Base-by-base conservation (phyloP, 2,329 filamentous ascomycete genomes). In the Sporothrix euskadiensis region DNA sequence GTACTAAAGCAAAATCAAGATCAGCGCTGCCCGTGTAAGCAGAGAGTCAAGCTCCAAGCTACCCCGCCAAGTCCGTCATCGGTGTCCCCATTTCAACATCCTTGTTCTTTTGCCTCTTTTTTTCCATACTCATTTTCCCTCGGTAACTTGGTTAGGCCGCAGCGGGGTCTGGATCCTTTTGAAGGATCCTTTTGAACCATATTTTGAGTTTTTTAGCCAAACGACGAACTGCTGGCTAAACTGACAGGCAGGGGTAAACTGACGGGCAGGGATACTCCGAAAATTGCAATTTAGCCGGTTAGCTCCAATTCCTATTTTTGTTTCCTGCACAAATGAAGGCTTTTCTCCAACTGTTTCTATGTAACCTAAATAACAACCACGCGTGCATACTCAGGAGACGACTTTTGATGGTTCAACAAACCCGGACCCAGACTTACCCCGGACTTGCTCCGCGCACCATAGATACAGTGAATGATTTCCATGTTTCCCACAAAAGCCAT, bases 221-320 rank as follows among this genome's bases (percentile, higher is more conserved):
- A 26, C 26, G 26, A 26, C 26, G 26, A 26, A 26, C 26, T 26
- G 2, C 26, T 26, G 26, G 26, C 26, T 26, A 26, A 26, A 26
- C 26, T 26, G 26, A 26, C 1, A 26, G 26, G 26, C 26, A 26
- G 26, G 26, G 26, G 26, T 26, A 26, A 26, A 26, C 26, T 26
- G 26, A 2, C 26, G 26, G 26, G 14, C 56, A 59, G 35, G 56
- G 56, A 59, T 59, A 32, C 56, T 6, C 56, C 56, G 52, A 32
- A 59, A 32, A 35, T 32, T 32, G 56, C 56, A 59, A 59, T 59
- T 59, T 59, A 59, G 26, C 56, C 56, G 56, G 26, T 7, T 59
- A 14, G n/a, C 52, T 56, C 52, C 26, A 26, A 52, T 52, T 52
- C 22, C 6, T 26, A 26, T 16, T 56, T 19, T 49, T 35, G 35